Percentiles rank a stretch among this genome's conserved stretches.
Evolutionary conservation across 208 protist genomes (phyloP).

Genomic region (Sergeia podlipaevii): DNA sequence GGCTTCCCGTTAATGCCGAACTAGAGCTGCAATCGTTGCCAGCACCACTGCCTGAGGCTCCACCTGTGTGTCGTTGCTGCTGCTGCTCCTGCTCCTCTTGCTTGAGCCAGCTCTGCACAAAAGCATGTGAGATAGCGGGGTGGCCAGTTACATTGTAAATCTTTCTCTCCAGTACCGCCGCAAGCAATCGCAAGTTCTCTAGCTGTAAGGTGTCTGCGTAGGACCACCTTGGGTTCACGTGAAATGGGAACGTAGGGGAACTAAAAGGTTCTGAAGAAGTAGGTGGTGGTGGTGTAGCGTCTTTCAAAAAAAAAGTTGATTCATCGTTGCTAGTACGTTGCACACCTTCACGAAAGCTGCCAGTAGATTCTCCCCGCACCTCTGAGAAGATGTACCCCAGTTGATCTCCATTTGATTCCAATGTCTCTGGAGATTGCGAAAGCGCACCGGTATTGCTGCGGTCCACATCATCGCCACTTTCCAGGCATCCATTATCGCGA

Average conservation of each 20-base stretch:
- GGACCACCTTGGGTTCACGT: slow-evolving; percentile 20
- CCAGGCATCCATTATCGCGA: background rate
- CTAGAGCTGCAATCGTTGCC: too few species aligned
- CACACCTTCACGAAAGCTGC: background rate
- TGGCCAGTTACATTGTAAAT: too few species aligned
- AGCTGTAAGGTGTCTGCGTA: slow-evolving; percentile 22
- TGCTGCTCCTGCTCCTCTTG: slow-evolving; percentile 3
- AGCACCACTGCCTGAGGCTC: slow-evolving; percentile 3
- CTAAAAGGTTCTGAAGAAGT: too few species aligned
- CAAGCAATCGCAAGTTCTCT: slow-evolving; percentile 28
- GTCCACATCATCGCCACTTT: background rate
- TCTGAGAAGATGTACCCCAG: too few species aligned
- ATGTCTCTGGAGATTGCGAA: too few species aligned
- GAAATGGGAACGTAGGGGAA: slow-evolving; percentile 3
- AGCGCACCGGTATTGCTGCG: too few species aligned
- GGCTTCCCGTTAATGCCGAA: too few species aligned
- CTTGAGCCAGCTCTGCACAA: background rate
- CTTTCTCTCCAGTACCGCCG: slow-evolving; percentile 24
- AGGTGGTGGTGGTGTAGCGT: background rate
- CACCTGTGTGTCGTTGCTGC: slow-evolving; percentile 5
- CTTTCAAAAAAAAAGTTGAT: background rate
- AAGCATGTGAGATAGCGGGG: too few species aligned
- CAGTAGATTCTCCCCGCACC: too few species aligned
- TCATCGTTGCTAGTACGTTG: background rate
- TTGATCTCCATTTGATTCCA: too few species aligned